phyloP scores from a whole-genome alignment of 1,284 basidiomycete species.

The Ceratobasidium sp. region DNA sequence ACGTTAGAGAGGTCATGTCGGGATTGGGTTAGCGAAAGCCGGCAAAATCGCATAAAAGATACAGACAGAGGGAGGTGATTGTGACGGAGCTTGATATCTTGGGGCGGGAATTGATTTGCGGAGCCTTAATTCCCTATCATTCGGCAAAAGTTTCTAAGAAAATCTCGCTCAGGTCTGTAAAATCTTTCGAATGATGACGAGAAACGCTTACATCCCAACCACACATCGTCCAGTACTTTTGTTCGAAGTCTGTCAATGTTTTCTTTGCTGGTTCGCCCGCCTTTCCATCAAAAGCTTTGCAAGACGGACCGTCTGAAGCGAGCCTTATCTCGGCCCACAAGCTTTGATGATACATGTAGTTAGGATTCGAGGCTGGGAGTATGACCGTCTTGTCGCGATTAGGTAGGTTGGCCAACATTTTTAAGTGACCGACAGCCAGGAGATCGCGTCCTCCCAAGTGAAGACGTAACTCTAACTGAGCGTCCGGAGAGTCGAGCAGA shows the following conservation, averaged over 20 bases:
- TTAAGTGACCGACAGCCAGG: slow-evolving; percentile 24
- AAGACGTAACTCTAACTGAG: background rate
- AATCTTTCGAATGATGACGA: too few relatives aligned
- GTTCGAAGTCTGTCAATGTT: slow-evolving; percentile 14
- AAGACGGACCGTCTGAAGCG: background rate
- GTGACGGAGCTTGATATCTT: too few relatives aligned
- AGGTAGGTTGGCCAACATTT: background rate
- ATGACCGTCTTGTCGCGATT: slow-evolving; percentile 8
- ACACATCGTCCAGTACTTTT: slow-evolving; percentile 28
- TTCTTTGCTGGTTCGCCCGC: slow-evolving; percentile 21
- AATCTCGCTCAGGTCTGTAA: too few relatives aligned
- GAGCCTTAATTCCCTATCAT: too few relatives aligned
- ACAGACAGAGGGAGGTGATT: too few relatives aligned
- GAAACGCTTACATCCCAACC: slow-evolving; percentile 23
- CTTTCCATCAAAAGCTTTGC: slow-evolving; percentile 11
- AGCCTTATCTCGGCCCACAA: slow-evolving; percentile 27
- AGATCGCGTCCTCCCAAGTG: slow-evolving; percentile 26
- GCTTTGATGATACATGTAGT: slow-evolving; percentile 38
- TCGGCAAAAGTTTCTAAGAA: too few relatives aligned
- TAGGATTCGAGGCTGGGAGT: slow-evolving; percentile 7
- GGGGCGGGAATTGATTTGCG: too few relatives aligned
- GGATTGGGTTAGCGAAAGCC: too few relatives aligned
- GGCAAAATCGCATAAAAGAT: too few relatives aligned
- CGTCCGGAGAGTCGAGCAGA: background rate
- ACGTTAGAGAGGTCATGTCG: too few relatives aligned